Percentiles rank a stretch among this genome's conserved stretches.
These are phyloP conservation scores for Heracleum sosnowskyi DNA, from an alignment of 129 eudicot species.

Conservation along the genomic window DNA sequence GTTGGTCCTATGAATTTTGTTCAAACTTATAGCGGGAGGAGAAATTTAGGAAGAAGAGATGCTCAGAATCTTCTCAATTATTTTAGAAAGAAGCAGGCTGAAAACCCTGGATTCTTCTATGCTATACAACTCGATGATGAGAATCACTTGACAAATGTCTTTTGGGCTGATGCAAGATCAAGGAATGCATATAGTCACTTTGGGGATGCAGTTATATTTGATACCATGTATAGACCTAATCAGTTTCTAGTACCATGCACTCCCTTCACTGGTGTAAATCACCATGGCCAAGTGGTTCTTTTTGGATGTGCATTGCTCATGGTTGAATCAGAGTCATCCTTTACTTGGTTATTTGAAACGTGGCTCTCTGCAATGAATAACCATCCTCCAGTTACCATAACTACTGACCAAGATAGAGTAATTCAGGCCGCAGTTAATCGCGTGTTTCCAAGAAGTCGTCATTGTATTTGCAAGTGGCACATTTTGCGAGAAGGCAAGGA, in stretches of 20 bases:
- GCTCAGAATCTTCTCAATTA: conserved; percentile 42
- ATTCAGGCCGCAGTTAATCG: conserved; percentile 39
- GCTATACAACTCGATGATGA: conserved; percentile 44
- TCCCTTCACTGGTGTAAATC: conserved; percentile 52
- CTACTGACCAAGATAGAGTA: conserved; percentile 56
- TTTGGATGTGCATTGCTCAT: conserved; percentile 49
- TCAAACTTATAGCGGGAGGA: conserved; percentile 27
- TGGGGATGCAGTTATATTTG: conserved; percentile 51
- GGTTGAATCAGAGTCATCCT: conserved; percentile 50
- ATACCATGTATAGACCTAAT: conserved; percentile 49
- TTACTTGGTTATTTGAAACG: conserved; percentile 41
- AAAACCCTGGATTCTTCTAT: conserved; percentile 47
- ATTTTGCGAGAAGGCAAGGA: conserved; percentile 55
- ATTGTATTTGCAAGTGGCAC: conserved; percentile 53
- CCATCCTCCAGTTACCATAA: conserved; percentile 38
- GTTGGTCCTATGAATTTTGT: conserved; percentile 19
- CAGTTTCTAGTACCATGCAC: conserved; percentile 44
- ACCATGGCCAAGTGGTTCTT: conserved; percentile 45
- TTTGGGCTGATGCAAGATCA: conserved; percentile 56
- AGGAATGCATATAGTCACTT: conserved; percentile 46
- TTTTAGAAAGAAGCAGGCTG: conserved; percentile 45
- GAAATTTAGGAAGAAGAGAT: conserved; percentile 42
- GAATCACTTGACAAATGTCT: conserved; percentile 39
- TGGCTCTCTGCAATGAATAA: conserved; percentile 50
- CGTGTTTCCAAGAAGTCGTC: conserved; percentile 40